Evolutionary conservation across 1,139 yeast genomes (phyloP).

Genomic region (Nakaseomyces uthaithaninus): DNA sequence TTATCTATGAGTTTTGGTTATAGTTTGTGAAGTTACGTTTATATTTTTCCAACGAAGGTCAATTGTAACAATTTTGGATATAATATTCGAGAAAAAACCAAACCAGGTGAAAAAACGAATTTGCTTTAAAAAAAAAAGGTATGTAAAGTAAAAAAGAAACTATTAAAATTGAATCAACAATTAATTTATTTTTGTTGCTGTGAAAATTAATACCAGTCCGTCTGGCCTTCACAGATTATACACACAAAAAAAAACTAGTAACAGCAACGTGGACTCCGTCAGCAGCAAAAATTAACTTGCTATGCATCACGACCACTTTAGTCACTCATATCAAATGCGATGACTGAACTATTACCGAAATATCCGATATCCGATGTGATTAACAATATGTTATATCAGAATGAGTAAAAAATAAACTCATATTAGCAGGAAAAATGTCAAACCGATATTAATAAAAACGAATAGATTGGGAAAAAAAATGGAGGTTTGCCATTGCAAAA

Average conservation of each 20-base stretch:
- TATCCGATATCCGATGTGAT: constrained; percentile 6
- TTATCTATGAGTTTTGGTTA: no score
- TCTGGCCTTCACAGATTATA: neutral
- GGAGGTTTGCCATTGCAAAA: no score
- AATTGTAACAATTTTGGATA: no score
- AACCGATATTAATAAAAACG: no score
- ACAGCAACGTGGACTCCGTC: neutral
- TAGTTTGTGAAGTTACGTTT: no score
- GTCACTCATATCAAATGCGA: neutral
- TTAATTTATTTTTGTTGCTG: neutral
- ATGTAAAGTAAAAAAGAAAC: constrained; percentile 1
- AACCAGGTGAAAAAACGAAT: no score
- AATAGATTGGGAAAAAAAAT: no score
- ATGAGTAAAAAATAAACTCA: neutral
- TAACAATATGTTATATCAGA: neutral
- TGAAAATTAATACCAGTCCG: constrained; percentile 3
- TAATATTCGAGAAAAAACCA: no score
- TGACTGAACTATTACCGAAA: neutral
- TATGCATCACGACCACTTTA: no score
- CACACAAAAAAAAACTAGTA: constrained; percentile 3
- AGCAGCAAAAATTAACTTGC: neutral
- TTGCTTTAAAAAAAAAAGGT: neutral
- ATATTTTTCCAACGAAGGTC: no score
- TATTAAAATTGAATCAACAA: no score
- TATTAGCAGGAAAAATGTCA: no score